Evolutionary conservation across 495 filamentous ascomycete species (phyloP), one percentile per base, ranked within the genome.

Genomic region (Durotheca rogersii): DNA sequence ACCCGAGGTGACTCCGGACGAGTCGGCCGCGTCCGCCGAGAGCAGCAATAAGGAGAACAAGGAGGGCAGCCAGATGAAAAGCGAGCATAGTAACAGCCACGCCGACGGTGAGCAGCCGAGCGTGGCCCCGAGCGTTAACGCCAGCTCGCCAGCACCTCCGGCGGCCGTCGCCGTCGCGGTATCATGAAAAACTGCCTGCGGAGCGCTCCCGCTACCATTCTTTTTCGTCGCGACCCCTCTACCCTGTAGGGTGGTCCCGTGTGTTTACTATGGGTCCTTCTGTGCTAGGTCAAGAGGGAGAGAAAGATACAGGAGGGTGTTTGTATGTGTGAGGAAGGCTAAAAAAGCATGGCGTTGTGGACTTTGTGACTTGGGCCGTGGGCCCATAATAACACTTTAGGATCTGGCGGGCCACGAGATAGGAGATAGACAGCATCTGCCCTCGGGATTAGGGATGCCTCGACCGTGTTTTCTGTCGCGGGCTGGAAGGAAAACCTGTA

Each of bases 11-110:
- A 38, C 67, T 1, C 42, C 54, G 17, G 72, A 67, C 17, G 67
- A 62, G 18, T 56, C 66, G 11, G 60, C 62, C 7, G 65, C 61
- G 9, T 83, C 77, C 14, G 83, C 76, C 17, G 84, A 88, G 25
- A 85, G 82, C 49, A 88, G 89, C 62, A 82, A 78, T 67, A 94
- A 93, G 66, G 79, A 86, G 66, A 86, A 86, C 57, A 81, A 85
- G 47, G 83, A 83, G 46, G 83, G 78, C 63, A 84, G 80, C 53
- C 83, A 82, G 51, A 61, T 81, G 41, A 81, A 81, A 39, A 90
- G 85, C 66, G 89, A 90, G 53, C 87, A 87, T 56, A 83, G 80
- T 60, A 75, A 76, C 47, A 82, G 78, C 20, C 80, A 79, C 35
- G 76, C 72, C 15, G 80, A 72, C 23, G 67, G 66, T 16, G 76